Base-by-base conservation (phyloP, 1,139 yeast species). In the Suhomyces coccinellae region DNA sequence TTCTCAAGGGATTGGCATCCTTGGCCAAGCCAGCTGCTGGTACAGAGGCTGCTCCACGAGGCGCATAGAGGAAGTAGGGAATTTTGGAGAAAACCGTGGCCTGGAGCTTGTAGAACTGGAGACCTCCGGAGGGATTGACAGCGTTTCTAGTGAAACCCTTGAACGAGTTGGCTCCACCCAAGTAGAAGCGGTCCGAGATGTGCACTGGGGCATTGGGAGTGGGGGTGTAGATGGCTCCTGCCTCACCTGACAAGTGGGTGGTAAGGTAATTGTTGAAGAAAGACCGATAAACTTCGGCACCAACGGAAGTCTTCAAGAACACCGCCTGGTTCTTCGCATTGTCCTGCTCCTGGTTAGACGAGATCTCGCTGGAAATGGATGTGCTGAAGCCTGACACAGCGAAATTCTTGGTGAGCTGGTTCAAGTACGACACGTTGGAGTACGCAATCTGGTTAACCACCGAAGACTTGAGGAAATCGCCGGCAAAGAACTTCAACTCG, bases 171-270 rank as follows among this genome's bases (percentile, higher is more conserved):
- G 55, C 56, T 0, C 80, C 80, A 10, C 80, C 80, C 45, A 78
- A 64, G 53, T 77, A 79, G 52, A 78, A 79, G 48, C 73, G 69
- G 53, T 80, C 85, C 11, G 72, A 58, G 6, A 63, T 55, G 49
- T 75, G 80, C 17, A 79, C 66, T 12, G 70, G 66, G 3, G 55
- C 44, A 27, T 51, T 51, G 13, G 45, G 40, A n/a, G 52, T 44
- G 11, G 61, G 60, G n/a, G 62, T 54, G 47, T 57, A 57, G 35
- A 68, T 61, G 12, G 66, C 62, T 14, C 83, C 84, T 24, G 66
- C 51, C 32, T 67, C 66, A 14, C 65, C 58, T 13, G 60, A 52
- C 2, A 72, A 46, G 29, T 68, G 67, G 31, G 77, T 52, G 15
- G 80, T 77, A 43, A 78, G 38, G 43, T 52, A 54, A 46, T 73